Percentiles rank a stretch among this genome's conserved stretches.
phyloP scores from a whole-genome alignment of 371 early-diverging fungal genomes.

The Mortierella sp. region DNA sequence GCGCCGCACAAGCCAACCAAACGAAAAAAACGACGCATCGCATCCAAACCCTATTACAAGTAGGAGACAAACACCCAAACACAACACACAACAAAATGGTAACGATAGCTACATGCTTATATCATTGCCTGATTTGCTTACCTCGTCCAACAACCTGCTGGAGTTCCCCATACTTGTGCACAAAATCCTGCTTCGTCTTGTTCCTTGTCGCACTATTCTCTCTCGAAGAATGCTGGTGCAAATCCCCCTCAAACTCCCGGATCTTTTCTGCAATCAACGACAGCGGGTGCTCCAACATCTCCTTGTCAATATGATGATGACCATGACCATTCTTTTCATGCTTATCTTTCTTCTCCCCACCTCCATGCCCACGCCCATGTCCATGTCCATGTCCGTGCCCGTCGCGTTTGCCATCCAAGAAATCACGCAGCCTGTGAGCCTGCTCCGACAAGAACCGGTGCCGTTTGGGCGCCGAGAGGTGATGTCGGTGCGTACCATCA shows the following conservation, averaged over 20 bases:
- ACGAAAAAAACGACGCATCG: background rate
- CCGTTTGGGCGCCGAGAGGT: slow-evolving; percentile 37
- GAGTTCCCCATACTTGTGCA: slow-evolving; percentile 53
- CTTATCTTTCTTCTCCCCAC: too few relatives aligned
- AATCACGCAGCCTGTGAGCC: slow-evolving; percentile 20
- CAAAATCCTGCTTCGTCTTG: slow-evolving; percentile 28
- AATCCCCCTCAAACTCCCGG: slow-evolving; percentile 23
- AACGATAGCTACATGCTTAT: background rate
- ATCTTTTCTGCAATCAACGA: slow-evolving; percentile 39
- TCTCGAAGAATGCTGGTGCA: background rate
- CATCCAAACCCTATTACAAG: background rate
- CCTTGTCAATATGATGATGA: slow-evolving; percentile 14
- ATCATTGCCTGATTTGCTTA: background rate
- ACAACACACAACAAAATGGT: background rate
- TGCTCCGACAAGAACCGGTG: slow-evolving; percentile 36
- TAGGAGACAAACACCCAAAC: background rate
- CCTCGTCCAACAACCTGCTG: slow-evolving; percentile 58
- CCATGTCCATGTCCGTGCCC: background rate
- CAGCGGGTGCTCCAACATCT: slow-evolving; percentile 36
- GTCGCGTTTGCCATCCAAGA: slow-evolving; percentile 22
- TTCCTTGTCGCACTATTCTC: background rate
- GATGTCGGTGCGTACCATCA: slow-evolving; percentile 34
- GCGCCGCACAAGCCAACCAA: background rate
- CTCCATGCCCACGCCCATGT: slow-evolving; percentile 2
- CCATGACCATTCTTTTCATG: background rate